phyloP scores from a whole-genome alignment of 345 rosid genomes.

The Raphanus sativus region DNA sequence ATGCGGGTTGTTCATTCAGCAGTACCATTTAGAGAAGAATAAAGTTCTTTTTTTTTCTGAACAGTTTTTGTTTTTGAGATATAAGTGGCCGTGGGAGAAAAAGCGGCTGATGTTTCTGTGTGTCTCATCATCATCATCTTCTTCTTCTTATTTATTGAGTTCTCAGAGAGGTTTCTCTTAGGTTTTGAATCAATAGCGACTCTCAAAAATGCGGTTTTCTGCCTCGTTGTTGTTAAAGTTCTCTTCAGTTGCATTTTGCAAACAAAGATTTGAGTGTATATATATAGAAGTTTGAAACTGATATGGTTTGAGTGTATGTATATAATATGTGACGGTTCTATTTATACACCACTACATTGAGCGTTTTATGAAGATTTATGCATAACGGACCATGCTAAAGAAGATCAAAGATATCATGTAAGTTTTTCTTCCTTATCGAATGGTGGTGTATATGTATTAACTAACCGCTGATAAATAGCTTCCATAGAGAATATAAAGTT shows the following conservation, averaged over 20 bases:
- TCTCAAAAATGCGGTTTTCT: background rate
- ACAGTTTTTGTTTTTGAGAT: conserved; percentile 14
- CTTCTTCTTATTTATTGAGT: background rate
- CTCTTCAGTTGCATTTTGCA: background rate
- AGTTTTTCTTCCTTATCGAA: background rate
- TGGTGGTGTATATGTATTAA: too few relatives aligned
- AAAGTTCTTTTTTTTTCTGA: background rate
- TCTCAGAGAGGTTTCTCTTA: conserved; percentile 13
- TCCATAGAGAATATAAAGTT: too few relatives aligned
- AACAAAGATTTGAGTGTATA: conserved; percentile 18
- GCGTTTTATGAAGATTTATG: background rate
- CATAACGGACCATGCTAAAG: too few relatives aligned
- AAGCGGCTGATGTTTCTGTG: conserved; percentile 19
- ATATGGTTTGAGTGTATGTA: background rate
- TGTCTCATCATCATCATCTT: conserved; percentile 1
- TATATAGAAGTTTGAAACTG: background rate
- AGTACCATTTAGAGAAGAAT: conserved; percentile 15
- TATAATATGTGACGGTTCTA: too few relatives aligned
- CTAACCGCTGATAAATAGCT: background rate
- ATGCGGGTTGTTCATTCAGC: conserved; percentile 46
- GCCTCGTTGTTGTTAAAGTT: conserved; percentile 16
- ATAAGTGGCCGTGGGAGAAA: background rate
- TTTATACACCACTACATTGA: too few relatives aligned
- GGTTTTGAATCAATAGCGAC: background rate
- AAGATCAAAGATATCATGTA: too few relatives aligned